These are phyloP conservation scores for Allium sativum DNA, from an alignment of 106 monocot genomes.

Conservation along the genomic window DNA sequence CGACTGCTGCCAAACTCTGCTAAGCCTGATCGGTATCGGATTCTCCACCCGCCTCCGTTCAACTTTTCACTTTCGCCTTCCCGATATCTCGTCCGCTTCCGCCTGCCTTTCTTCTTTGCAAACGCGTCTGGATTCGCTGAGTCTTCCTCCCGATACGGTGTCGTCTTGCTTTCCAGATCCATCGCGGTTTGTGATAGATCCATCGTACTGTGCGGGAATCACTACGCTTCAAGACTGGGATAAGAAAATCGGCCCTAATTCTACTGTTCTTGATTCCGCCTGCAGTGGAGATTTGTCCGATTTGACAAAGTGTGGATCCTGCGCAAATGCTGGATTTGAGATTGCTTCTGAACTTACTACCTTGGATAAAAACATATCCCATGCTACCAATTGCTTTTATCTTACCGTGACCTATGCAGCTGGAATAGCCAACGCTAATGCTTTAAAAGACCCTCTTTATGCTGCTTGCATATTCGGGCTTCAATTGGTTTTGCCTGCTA, in stretches of 20 bases:
- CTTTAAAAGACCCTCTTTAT: conserved; percentile 31
- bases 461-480: conserved; percentile 50
- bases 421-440: conserved; percentile 32
- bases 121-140: conserved; percentile 34
- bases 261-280: conserved; percentile 23
- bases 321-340: conserved; percentile 41
- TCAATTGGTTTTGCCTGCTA: conserved; percentile 3
- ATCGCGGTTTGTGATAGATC: conserved; percentile 29
- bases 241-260: conserved; percentile 24
- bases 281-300: conserved; percentile 34
- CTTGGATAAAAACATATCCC: conserved; percentile 54
- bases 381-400: conserved; percentile 58
- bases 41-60: conserved; percentile 38
- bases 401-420: conserved; percentile 49
- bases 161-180: conserved; percentile 37
- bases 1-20: conserved; percentile 57
- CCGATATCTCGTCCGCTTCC: conserved; percentile 23
- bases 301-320: conserved; percentile 31
- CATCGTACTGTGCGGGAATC: conserved; percentile 58
- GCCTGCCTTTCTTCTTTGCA: conserved; percentile 44
- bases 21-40: conserved; percentile 40
- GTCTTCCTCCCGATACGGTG: conserved; percentile 32
- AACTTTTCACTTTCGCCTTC: conserved; percentile 60
- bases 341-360: conserved; percentile 28
- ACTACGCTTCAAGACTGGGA: conserved; percentile 26